Percentiles rank a stretch among this genome's conserved stretches.
Evolutionary conservation across 2,329 filamentous ascomycete species (phyloP).

Genomic region (Talaromyces sp.): DNA sequence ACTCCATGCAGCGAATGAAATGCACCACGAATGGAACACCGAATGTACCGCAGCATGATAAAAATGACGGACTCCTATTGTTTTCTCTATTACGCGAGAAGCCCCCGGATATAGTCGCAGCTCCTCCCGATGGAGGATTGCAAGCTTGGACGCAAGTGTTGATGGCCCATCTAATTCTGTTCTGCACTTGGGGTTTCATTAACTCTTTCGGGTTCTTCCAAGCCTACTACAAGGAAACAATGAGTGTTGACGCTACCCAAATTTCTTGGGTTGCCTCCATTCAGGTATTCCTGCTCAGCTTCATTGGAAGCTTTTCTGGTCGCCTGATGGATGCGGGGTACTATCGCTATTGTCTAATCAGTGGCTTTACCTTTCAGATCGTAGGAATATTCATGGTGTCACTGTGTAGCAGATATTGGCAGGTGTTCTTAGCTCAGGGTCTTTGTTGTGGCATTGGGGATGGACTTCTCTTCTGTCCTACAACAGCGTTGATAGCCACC

Average conservation of each 20-base stretch:
- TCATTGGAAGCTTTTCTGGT: slow-evolving; percentile 44
- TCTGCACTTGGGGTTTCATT: slow-evolving; percentile 29
- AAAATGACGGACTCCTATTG: neutral
- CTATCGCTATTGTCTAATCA: slow-evolving; percentile 32
- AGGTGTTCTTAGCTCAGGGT: slow-evolving; percentile 50
- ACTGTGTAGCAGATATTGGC: slow-evolving; percentile 46
- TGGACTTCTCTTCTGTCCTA: slow-evolving; percentile 45
- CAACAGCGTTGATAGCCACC: slow-evolving; percentile 39
- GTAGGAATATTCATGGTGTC: slow-evolving; percentile 50
- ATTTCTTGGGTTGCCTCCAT: slow-evolving; percentile 48
- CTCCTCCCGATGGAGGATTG: slow-evolving; percentile 33
- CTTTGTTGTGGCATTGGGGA: slow-evolving; percentile 43
- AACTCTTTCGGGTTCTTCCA: slow-evolving; percentile 47
- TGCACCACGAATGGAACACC: neutral
- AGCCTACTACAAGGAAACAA: slow-evolving; percentile 40
- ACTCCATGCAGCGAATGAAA: neutral
- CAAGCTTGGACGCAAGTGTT: slow-evolving; percentile 34
- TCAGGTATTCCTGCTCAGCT: slow-evolving; percentile 45
- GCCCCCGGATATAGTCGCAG: slow-evolving; percentile 1
- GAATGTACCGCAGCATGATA: neutral
- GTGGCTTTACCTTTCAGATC: slow-evolving; percentile 36
- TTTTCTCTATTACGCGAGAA: slow-evolving; percentile 12
- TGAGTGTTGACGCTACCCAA: slow-evolving; percentile 29
- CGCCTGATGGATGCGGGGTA: slow-evolving; percentile 45
- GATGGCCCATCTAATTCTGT: slow-evolving; percentile 31